phyloP scores from a whole-genome alignment of 176 grass and related monocot genomes.

The Oryza rufipogon region DNA sequence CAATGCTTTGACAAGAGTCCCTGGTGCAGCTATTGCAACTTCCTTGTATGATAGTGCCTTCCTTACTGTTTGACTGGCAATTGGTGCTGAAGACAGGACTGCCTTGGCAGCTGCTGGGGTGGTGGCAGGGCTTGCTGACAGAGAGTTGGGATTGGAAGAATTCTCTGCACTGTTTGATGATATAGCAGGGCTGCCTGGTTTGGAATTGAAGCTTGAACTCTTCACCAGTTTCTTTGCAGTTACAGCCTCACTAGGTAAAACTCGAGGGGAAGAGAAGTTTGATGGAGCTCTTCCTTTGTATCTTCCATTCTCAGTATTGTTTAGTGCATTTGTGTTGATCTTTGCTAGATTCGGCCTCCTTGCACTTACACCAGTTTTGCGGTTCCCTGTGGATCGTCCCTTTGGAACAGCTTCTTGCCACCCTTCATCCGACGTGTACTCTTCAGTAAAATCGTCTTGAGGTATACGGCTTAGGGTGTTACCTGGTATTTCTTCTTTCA shows the following conservation, averaged over 20 bases:
- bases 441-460: constrained; percentile 67
- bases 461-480: constrained; percentile 45
- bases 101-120: constrained; percentile 50
- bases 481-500: constrained; percentile 62
- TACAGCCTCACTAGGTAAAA: constrained; percentile 55
- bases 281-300: constrained; percentile 63
- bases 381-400: constrained; percentile 59
- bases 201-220: constrained; percentile 71
- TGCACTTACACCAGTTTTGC: constrained; percentile 60
- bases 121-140: constrained; percentile 49
- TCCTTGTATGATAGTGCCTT: constrained; percentile 98
- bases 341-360: constrained; percentile 81
- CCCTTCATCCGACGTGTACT: constrained; percentile 73
- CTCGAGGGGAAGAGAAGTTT: constrained; percentile 61
- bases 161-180: constrained; percentile 58
- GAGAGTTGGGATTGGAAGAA: constrained; percentile 60
- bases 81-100: constrained; percentile 48
- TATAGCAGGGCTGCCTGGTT: constrained; percentile 47
- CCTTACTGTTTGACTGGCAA: constrained; percentile 60
- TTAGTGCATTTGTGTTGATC: constrained; percentile 71
- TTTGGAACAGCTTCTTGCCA: constrained; percentile 96
- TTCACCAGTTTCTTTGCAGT: constrained; percentile 78
- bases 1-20: constrained; percentile 77
- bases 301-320: constrained; percentile 69
- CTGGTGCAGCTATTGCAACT: constrained; percentile 89